Evolutionary conservation across 1,139 yeast genomes (phyloP), one percentile per base, ranked within the genome.

Genomic region (Trichomonascaceae sp.): DNA sequence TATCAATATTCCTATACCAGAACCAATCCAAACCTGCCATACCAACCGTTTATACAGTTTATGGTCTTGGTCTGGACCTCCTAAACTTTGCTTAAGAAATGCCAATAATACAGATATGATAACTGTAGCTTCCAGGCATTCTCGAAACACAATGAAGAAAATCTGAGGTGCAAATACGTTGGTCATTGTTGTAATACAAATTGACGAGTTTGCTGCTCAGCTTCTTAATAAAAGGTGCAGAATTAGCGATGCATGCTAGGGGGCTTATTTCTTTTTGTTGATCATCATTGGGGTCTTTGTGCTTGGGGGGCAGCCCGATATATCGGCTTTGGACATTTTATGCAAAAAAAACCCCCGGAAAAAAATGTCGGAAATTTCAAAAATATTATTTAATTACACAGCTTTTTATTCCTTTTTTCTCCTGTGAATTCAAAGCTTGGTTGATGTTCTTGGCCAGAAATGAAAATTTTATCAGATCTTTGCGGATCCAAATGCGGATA

Each of bases 1-100:
- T n/a, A 88, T 76, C 3, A 80, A 68, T 20, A 90, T 74, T 18
- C 97, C 97, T 0, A 77, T 64, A 1, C 78, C 66, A 1, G 95
- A 93, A 15, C 97, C 97, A 1, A 80, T 65, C 96, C 96, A 90
- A 5, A 90, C 91, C 68, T 90, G 97, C 43, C 76, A 65, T 51
- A 78, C 76, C 53, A 88, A 72, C 53, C 69, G 67, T 59, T 78
- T 80, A 69, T 87, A 85, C 8, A 83, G 69, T 41, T 56, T 60
- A 9, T 77, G 77, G 63, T 79, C 41, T 13, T 36, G 41, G 41
- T 36, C 41, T 13, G 41, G 41, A 13, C 41, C 41, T 4, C 41
- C 41, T 15, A 36, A 17, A 68, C 49, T 83, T 77, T 67, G 95
- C 63, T 84, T 83, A 60, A 89, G 75, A 70, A 89, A 89, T 17